Evolutionary conservation across 225 moss, liverwort and hornwort species (phyloP).

Genomic region (Pseudoscleropodium purum): DNA sequence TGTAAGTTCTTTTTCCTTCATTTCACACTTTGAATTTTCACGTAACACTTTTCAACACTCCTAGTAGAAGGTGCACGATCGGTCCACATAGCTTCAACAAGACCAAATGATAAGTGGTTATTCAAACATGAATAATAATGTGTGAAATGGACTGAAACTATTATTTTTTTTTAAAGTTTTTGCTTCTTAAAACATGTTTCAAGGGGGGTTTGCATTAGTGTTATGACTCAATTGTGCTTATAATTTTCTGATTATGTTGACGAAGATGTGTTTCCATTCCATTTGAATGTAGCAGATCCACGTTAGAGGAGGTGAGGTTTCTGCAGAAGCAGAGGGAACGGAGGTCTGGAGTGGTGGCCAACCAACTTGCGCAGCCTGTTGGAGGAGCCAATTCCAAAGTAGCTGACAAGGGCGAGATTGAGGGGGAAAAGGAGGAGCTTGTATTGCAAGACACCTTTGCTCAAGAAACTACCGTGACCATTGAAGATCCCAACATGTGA

Average conservation of each 20-base stretch:
- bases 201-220: not conserved
- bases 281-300: conserved; percentile 44
- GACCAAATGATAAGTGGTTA: not conserved
- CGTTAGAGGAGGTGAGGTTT: conserved; percentile 80
- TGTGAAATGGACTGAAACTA: not conserved
- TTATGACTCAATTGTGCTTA: not conserved
- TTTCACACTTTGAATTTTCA: not conserved
- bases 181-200: not conserved
- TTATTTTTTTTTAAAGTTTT: not conserved
- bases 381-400: conserved; percentile 44
- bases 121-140: not conserved
- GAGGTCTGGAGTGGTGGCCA: conserved; percentile 46
- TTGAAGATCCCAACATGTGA: conserved; percentile 97
- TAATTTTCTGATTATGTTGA: not conserved
- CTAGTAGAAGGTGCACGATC: not conserved
- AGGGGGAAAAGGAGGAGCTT: conserved; percentile 94
- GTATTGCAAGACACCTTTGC: conserved; percentile 80
- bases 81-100: not conserved
- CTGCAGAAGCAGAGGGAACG: conserved; percentile 71
- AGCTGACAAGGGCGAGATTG: conserved; percentile 64
- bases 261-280: not conserved
- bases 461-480: conserved; percentile 48
- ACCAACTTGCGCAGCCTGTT: conserved; percentile 31
- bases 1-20: not conserved
- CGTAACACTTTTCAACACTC: not conserved